Evolutionary conservation across 345 rosid species (phyloP).

Genomic region (Hibiscus mutabilis): DNA sequence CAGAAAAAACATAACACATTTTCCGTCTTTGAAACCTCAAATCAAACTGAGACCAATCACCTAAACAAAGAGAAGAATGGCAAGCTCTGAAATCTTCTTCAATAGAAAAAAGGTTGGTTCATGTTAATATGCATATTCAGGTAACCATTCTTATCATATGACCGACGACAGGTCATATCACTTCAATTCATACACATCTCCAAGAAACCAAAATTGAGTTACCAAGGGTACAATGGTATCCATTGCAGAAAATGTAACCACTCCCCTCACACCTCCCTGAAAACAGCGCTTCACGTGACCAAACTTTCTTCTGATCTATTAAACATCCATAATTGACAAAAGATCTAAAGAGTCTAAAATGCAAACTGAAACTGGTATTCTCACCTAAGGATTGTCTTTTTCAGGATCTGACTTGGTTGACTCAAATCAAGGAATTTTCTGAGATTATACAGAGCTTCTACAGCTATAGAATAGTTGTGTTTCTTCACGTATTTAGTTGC

Average conservation of each 20-base stretch:
- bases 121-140: background rate
- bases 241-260: background rate
- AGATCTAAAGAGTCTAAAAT: background rate
- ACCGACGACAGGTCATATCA: background rate
- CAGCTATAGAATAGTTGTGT: background rate
- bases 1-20: background rate
- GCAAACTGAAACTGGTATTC: background rate
- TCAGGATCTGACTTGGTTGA: background rate
- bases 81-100: background rate
- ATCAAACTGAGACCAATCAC: background rate
- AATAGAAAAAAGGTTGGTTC: background rate
- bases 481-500: background rate
- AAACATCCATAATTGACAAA: background rate
- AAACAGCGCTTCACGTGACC: background rate
- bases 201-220: background rate
- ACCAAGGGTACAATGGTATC: background rate
- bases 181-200: background rate
- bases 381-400: background rate
- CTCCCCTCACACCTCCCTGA: background rate
- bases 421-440: background rate
- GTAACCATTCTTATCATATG: background rate
- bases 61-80: background rate
- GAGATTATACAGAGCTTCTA: background rate
- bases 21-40: background rate
- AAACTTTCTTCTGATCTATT: background rate